These are phyloP conservation scores for Malus hybrid DNA, from an alignment of 331 rosid genomes.

Conservation along the genomic window DNA sequence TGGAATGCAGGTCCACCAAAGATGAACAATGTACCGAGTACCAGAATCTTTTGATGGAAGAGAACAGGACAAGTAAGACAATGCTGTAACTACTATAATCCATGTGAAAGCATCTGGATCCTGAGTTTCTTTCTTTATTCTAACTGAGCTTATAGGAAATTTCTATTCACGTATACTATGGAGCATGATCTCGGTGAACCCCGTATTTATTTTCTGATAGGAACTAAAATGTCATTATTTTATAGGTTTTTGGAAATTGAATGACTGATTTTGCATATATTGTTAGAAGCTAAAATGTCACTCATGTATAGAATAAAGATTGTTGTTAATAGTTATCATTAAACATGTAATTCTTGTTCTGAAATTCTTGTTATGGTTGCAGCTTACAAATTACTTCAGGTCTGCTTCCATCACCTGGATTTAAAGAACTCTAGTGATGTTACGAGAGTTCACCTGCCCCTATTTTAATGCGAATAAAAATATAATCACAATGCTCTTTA, in stretches of 20 bases:
- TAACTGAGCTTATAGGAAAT: neutral
- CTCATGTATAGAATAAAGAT: too few relatives aligned
- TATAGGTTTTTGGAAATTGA: neutral
- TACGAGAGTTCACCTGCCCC: neutral
- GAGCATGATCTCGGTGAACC: neutral
- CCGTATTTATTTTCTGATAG: neutral
- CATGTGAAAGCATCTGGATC: neutral
- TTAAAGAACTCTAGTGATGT: neutral
- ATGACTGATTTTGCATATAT: neutral
- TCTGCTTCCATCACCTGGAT: neutral
- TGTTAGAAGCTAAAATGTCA: too few relatives aligned
- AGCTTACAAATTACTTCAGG: neutral
- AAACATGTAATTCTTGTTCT: neutral
- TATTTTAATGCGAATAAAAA: neutral
- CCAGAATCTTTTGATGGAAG: slow-evolving; percentile 48
- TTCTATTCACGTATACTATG: neutral
- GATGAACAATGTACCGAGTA: slow-evolving; percentile 45
- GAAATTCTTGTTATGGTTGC: neutral
- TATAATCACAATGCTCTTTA: neutral
- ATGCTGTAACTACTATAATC: neutral
- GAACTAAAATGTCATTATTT: neutral
- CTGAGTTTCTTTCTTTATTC: neutral
- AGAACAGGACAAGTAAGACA: slow-evolving; percentile 58
- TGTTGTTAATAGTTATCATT: neutral
- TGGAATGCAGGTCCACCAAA: slow-evolving; percentile 42